Base-by-base conservation (phyloP, 441 rosid species). In the Jatropha multifida region DNA sequence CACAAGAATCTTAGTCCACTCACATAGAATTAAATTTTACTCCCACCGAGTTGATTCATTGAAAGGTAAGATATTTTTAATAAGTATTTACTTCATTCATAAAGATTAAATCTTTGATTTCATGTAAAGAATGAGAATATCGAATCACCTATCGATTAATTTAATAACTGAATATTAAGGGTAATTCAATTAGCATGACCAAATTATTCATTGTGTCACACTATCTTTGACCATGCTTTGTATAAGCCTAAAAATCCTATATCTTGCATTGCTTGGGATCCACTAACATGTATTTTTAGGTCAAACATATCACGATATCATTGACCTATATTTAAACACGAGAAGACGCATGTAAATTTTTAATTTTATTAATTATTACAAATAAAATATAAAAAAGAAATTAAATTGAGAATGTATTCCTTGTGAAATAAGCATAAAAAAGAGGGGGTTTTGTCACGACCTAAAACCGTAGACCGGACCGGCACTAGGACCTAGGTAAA, bases 241-340 rank as follows among this genome's bases (percentile, higher is more conserved):
- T 20, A 58, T 51, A 69, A 71, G 42, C 60, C 48, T 61, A 73
- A 66, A 73, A 70, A 46, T 79, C 76, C 80, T 32, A 65, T 32
- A 61, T 37, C 74, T 79, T 72, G 71, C 68, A 74, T 65, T 14
- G 78, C 78, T 52, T 38, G 46, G 78, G 78, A 80, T 76, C 74
- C 72, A 77, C 72, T 76, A 44, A 13, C 41, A 48, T 60, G 23
- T 51, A 13, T 18, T 66, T 71, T 73, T 44, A 48, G 71, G 78
- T 82, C 84, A 86, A 85, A 80, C 71, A 80, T 83, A 82, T 79
- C 83, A 83, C 84, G 81, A 81, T 81, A 83, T 80, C 83, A 76
- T 87, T 86, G 90, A 84, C 86, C 79, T 74, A 48, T 40, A 14
- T 44, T 64, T 51, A 69, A 54, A 40, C 54, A 32, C 58, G 67